Base-by-base conservation (phyloP, 306 rosid species). In the Prunus mongolica region DNA sequence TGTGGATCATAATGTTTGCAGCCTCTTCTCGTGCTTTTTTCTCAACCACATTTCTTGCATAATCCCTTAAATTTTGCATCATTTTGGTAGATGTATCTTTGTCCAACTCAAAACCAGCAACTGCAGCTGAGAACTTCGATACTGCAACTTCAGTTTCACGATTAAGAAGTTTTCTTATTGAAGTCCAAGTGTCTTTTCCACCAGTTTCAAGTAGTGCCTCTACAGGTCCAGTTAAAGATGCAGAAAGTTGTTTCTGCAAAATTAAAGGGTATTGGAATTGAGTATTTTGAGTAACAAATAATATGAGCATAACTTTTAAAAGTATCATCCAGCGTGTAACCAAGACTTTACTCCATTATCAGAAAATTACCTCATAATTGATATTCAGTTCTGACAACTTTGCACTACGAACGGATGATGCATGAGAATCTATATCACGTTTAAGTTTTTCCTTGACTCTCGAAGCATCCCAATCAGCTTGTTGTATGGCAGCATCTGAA, bases 1-100 rank as follows among this genome's bases (percentile, higher is more conserved):
- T 94, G 84, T 74, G 89, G 74, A 89, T 87, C 85, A 92, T 79
- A 81, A 84, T 86, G 76, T 88, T 90, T 51, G 90, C 92, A 75
- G 96, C 91, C 82, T 89, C 98, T 78, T 90, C 96, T 78, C 89
- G 83, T 85, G 91, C 96, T 80, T 87, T 94, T 69, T 71, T 84
- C 77, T 90, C 95, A 54, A 94, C 97, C 77, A 94, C 58, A 68
- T 83, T 84, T 88, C 91, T 89, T 61, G 93, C 93, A 76, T 84
- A 80, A 70, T 83, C 91, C 80, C 84, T 82, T 70, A 94, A 79
- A 78, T 79, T 66, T 75, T 78, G 85, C 32, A 76, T 73, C 96
- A 92, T 87, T 46, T 16, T 80, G 67, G 75, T 82, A 75, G 62
- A 76, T 46, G 84, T 86, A 83, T 81, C 86, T 79, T 87, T 68